These are phyloP conservation scores for Fusarium dlaminii DNA, from an alignment of 2,329 filamentous ascomycete species.

Conservation along the genomic window DNA sequence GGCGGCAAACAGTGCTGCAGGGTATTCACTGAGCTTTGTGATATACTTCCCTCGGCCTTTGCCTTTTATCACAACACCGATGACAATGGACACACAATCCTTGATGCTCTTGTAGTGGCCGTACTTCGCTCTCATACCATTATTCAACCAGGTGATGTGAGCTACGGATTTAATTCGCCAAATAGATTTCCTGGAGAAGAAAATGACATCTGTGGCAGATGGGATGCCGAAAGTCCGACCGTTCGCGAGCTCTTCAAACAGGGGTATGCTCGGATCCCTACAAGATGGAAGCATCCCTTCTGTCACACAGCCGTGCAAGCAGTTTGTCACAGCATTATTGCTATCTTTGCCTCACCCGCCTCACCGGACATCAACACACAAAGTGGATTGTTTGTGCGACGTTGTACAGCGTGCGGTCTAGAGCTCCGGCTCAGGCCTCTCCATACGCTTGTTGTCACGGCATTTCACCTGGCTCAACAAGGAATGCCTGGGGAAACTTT, in stretches of 20 bases:
- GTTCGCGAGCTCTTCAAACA: background rate
- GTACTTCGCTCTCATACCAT: background rate
- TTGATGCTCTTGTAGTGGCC: background rate
- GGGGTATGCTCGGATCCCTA: background rate
- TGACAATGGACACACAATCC: background rate
- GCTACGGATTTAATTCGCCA: background rate
- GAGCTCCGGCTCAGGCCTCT: background rate
- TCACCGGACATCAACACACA: accelerated
- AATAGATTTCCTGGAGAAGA: background rate
- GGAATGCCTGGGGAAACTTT: accelerated
- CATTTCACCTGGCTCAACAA: accelerated
- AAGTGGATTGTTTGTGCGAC: background rate
- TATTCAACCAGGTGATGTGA: background rate
- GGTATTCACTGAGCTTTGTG: accelerated
- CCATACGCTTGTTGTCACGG: accelerated
- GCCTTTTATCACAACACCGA: accelerated
- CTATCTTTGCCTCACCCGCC: accelerated
- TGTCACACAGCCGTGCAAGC: background rate
- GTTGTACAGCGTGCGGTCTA: background rate
- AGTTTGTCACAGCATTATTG: accelerated
- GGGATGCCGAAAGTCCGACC: accelerated
- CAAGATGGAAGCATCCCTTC: background rate
- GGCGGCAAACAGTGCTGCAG: background rate
- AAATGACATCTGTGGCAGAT: background rate
- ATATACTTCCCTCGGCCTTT: accelerated